Conservation (phyloP, 495 filamentous ascomycete species). For the Usnea hakonensis region DNA sequence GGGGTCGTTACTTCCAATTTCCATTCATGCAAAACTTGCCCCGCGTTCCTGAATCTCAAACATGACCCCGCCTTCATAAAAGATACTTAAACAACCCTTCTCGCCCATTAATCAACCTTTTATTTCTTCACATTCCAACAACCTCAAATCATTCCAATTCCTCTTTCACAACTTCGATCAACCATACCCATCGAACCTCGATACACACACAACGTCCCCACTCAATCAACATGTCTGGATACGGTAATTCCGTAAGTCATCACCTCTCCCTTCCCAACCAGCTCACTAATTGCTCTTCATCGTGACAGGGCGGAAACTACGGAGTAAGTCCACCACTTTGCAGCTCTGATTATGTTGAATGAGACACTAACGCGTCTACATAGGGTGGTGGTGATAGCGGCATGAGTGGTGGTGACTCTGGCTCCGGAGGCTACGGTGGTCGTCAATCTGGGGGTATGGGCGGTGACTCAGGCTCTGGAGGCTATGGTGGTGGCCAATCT, state of each 20-base stretch:
- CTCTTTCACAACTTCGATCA: background rate
- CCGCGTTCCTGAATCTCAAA: background rate
- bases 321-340: conserved; percentile 11
- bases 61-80: background rate
- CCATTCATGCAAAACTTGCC: background rate
- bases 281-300: background rate
- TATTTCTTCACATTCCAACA: background rate
- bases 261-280: background rate
- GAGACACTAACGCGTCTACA: background rate
- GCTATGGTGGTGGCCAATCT: conserved; percentile 9
- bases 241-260: conserved; percentile 22
- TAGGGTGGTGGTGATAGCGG: conserved; percentile 8
- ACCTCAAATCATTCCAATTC: background rate
- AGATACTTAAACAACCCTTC: background rate
- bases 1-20: background rate
- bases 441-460: background rate
- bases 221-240: conserved; percentile 23
- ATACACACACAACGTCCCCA: background rate
- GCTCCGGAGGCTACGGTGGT: background rate
- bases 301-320: conserved; percentile 11
- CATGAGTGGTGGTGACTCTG: conserved; percentile 7
- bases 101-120: background rate
- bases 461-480: conserved; percentile 11
- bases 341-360: background rate
- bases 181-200: background rate